Conservation (phyloP, 805 yeast species). For the Monosporozyma servazzii region DNA sequence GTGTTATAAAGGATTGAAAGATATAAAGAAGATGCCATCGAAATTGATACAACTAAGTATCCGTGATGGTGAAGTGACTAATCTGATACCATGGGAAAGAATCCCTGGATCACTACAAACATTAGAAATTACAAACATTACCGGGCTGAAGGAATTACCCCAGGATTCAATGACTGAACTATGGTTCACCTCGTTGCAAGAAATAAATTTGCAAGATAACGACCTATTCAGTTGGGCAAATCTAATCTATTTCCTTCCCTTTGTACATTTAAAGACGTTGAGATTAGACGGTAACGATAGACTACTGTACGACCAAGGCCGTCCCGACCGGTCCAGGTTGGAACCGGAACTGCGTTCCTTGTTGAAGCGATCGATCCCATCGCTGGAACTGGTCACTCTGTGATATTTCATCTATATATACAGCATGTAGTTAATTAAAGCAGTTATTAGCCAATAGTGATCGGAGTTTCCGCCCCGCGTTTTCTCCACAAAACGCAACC, state of each 20-base stretch:
- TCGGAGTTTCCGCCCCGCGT: too few relatives aligned
- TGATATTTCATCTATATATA: neutral
- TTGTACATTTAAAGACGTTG: neutral
- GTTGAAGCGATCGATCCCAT: neutral
- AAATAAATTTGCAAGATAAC: constrained; percentile 13
- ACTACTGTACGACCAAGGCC: neutral
- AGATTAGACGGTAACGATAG: neutral
- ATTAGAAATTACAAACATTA: constrained; percentile 6
- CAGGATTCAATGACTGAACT: neutral
- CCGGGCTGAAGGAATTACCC: constrained; percentile 10
- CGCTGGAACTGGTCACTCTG: neutral
- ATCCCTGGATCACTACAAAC: constrained; percentile 9
- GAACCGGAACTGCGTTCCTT: neutral
- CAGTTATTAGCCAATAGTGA: too few relatives aligned
- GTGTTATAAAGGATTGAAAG: neutral
- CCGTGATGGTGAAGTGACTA: neutral
- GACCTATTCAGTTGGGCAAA: constrained; percentile 9
- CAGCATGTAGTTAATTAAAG: too few relatives aligned
- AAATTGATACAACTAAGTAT: neutral
- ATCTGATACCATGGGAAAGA: constrained; percentile 8
- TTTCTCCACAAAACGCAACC: too few relatives aligned
- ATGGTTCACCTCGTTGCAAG: constrained; percentile 10
- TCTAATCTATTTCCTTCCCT: constrained; percentile 11
- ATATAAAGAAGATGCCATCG: neutral
- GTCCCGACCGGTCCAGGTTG: neutral